These are phyloP conservation scores for Ascochyta viciae-villosae DNA, from an alignment of 2,329 filamentous ascomycete genomes.

Conservation along the genomic window DNA sequence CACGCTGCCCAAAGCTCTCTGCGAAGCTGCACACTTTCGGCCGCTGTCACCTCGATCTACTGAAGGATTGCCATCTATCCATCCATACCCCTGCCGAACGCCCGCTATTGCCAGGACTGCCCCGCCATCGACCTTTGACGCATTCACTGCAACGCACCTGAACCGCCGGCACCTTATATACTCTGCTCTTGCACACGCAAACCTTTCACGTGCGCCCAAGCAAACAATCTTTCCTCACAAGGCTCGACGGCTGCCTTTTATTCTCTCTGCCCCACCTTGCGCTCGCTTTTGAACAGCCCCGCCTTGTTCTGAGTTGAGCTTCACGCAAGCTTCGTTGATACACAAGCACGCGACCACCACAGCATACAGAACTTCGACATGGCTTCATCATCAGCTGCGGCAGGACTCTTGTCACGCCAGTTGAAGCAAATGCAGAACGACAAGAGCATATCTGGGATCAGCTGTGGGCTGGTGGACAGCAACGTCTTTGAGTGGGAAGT, in stretches of 20 bases:
- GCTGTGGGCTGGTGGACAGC: conserved; percentile 83
- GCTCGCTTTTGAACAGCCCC: conserved; percentile 8
- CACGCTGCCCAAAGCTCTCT: conserved; percentile 14
- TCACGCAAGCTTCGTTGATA: conserved; percentile 13
- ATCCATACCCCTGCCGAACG: conserved; percentile 13
- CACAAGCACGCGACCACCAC: conserved; percentile 16
- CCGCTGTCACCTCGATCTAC: conserved; percentile 5
- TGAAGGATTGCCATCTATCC: background rate
- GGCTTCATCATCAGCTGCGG: conserved; percentile 62
- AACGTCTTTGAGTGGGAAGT: conserved; percentile 98
- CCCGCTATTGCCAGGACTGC: conserved; percentile 18
- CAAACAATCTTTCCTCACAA: background rate
- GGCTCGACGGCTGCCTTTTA: conserved; percentile 1
- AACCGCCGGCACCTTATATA: conserved; percentile 11
- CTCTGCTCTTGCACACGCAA: conserved; percentile 1
- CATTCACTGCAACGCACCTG: conserved; percentile 24
- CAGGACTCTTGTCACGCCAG: conserved; percentile 79
- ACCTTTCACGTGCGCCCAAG: conserved; percentile 5
- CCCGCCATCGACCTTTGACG: conserved; percentile 28
- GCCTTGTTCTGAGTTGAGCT: conserved; percentile 7
- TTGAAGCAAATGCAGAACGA: conserved; percentile 93
- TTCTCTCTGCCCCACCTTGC: conserved; percentile 3
- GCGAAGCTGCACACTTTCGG: conserved; percentile 27
- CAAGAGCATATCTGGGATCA: conserved; percentile 93
- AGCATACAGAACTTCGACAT: conserved; percentile 24